phyloP scores from a whole-genome alignment of 768 basidiomycete genomes.

The Lentinula raphanica region DNA sequence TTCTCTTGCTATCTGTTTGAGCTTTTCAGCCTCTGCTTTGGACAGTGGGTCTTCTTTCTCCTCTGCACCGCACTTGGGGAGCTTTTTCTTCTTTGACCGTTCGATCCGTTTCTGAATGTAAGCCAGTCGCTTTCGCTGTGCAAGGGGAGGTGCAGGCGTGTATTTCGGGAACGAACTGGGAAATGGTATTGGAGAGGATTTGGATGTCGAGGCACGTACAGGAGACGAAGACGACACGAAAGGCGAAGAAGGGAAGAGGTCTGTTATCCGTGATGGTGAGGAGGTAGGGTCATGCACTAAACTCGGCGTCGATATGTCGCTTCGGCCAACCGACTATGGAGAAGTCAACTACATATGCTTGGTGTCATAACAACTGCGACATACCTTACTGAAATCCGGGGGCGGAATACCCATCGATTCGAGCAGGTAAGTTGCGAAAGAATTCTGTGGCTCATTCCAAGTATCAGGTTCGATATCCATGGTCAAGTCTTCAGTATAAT shows the following conservation, averaged over 20 bases:
- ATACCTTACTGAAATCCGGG: conserved; percentile 13
- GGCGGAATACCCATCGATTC: conserved; percentile 8
- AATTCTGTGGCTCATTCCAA: conserved; percentile 27
- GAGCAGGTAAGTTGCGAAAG: conserved; percentile 26
- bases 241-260: neutral
- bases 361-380: neutral
- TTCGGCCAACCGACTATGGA: neutral
- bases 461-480: conserved; percentile 16
- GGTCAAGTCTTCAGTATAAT: conserved; percentile 7
- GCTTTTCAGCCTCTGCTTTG: neutral
- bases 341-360: neutral
- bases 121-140: conserved; percentile 29
- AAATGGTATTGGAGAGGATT: conserved; percentile 9
- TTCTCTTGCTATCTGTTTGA: neutral
- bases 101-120: conserved; percentile 25
- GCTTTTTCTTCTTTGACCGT: neutral
- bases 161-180: conserved; percentile 24
- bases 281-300: neutral
- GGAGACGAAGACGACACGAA: neutral
- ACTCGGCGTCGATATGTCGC: neutral
- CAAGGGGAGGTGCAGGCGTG: conserved; percentile 38
- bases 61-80: neutral
- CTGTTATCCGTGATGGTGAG: neutral
- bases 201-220: conserved; percentile 8
- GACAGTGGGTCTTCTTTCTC: neutral